Base-by-base conservation (phyloP, 352 stramenopile species). In the Pilasporangium apinafurcum region DNA sequence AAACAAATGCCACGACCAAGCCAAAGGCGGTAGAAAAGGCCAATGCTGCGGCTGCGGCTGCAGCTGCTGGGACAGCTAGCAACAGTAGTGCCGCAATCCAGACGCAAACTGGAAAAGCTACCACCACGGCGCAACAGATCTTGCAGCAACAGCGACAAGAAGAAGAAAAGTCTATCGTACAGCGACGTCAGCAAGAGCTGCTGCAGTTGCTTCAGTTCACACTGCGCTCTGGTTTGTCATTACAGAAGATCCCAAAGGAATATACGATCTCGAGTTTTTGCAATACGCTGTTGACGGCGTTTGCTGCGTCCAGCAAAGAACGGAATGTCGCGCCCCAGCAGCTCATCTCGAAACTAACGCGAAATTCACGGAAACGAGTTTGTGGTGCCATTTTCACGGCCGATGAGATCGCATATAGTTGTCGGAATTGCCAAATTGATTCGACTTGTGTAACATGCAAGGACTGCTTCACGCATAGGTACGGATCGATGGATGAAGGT, bases 341-440 rank as follows among this genome's bases (percentile, higher is more conserved):
- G 45, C 73, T 92, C 20, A 35, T 92, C 44, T 49, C 68, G 20
- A 85, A 78, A 34, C 54, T 92, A 24, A 73, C 74, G 34, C 58
- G 68, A 8, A 68, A 66, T 6, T 65, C 74, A 34, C 64, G 79
- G 5, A 85, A 88, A 30, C 76, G 79, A 45, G 72, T 94, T 21
- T 94, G 82, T 30, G 82, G 82, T 29, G 75, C 72, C 26, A 90
- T 94, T 44, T 94, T 94, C 44, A 71, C 74, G 36, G 73, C 79
- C 27, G 82, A 94, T 41, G 82, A 94, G 59, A 83, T 94, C 35
- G 73, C 80, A 27, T 94, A 94, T 58, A 94, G 82, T 48, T 94
- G 82, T 50, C 82, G 82, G 42, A 83, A 91, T 50, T 94, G 82
- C 60, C 79, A 94, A 43, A 49, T 90, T 7, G 82, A 94, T 45